Conservation (phyloP, 1,284 basidiomycete genomes). For the Ceratobasidium sp. region DNA sequence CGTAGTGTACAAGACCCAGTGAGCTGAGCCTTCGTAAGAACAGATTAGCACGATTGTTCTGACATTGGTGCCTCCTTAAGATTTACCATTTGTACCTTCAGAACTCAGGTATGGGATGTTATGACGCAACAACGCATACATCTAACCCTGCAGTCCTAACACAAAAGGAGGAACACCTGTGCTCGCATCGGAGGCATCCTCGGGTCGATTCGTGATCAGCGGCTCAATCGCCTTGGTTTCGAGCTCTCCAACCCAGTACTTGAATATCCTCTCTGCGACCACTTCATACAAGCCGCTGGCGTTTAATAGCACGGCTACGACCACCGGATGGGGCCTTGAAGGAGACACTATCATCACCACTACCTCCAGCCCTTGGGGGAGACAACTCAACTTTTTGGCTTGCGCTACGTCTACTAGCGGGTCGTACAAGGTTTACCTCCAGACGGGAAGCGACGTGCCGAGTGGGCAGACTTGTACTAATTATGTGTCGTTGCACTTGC, state of each 20-base stretch:
- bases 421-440: conserved; percentile 63
- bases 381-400: conserved; percentile 67
- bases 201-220: conserved; percentile 64
- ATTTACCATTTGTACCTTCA: conserved; percentile 68
- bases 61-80: background rate
- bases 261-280: conserved; percentile 61
- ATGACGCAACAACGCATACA: conserved; percentile 13
- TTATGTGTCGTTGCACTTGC: conserved; percentile 63
- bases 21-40: background rate
- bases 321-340: conserved; percentile 67
- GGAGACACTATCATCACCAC: conserved; percentile 66
- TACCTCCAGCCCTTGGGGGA: conserved; percentile 54
- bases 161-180: conserved; percentile 60
- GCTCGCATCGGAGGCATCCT: conserved; percentile 65
- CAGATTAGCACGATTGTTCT: background rate
- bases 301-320: conserved; percentile 61
- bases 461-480: conserved; percentile 59
- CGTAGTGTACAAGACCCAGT: conserved; percentile 65
- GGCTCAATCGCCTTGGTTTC: conserved; percentile 61
- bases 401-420: conserved; percentile 60
- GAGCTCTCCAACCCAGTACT: conserved; percentile 59
- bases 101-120: conserved; percentile 57
- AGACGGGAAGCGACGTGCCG: conserved; percentile 65
- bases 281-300: conserved; percentile 64
- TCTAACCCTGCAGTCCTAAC: background rate